A percentile compares a stretch with the other conserved stretches of the same genome.
phyloP scores from a whole-genome alignment of 148 eudicot genomes.

The Rhododendron henanense region DNA sequence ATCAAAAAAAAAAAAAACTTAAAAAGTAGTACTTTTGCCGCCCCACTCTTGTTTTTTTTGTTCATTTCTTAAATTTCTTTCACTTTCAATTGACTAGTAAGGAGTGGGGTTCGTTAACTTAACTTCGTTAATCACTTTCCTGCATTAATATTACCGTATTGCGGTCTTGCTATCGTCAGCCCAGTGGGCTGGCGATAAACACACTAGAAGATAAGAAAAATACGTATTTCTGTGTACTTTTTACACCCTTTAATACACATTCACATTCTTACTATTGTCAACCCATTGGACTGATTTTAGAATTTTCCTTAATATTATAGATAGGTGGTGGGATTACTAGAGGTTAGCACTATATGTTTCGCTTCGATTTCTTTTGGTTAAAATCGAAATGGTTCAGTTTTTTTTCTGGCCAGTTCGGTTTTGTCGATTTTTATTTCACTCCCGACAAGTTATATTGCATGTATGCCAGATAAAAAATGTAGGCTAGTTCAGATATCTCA shows the following conservation, averaged over 20 bases:
- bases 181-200: too few species aligned
- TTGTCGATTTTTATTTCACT: not conserved
- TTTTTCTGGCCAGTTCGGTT: not conserved
- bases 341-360: not conserved
- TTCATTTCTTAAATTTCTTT: not conserved
- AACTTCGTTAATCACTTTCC: too few species aligned
- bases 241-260: too few species aligned
- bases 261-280: too few species aligned
- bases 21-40: not conserved
- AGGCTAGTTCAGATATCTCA: not conserved
- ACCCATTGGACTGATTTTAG: too few species aligned
- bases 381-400: not conserved
- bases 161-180: too few species aligned
- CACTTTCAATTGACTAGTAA: not conserved
- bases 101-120: not conserved
- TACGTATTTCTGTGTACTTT: too few species aligned
- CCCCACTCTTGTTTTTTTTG: not conserved
- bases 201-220: too few species aligned
- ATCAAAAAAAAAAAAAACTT: not conserved
- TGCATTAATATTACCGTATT: not conserved
- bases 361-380: too few species aligned
- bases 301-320: not conserved
- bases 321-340: not conserved
- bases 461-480: too few species aligned
- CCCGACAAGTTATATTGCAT: not conserved